Conservation (phyloP, 495 filamentous ascomycete genomes). For the Darksidea phi region DNA sequence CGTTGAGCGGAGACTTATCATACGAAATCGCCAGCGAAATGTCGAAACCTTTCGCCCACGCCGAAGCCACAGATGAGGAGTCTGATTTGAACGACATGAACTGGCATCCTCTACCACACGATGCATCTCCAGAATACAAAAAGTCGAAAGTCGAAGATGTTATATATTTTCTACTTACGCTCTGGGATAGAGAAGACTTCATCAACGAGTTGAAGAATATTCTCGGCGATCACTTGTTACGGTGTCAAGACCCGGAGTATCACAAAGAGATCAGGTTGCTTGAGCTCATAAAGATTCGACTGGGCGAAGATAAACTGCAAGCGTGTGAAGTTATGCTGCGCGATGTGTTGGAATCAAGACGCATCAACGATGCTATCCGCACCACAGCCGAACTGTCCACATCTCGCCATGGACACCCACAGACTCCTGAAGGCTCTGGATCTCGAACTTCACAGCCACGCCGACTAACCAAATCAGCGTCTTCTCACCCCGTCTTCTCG, state of each 20-base stretch:
- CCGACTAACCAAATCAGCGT: conserved; percentile 1
- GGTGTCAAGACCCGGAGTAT: conserved; percentile 62
- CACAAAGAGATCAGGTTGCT: conserved; percentile 78
- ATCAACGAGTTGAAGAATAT: conserved; percentile 89
- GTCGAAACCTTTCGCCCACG: conserved; percentile 55
- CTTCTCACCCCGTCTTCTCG: conserved; percentile 1
- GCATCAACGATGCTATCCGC: conserved; percentile 63
- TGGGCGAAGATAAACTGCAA: conserved; percentile 81
- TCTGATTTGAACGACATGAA: conserved; percentile 85
- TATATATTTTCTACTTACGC: conserved; percentile 82
- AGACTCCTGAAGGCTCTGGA: conserved; percentile 10
- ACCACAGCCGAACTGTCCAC: conserved; percentile 1
- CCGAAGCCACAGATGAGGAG: conserved; percentile 58
- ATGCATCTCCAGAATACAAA: conserved; percentile 88
- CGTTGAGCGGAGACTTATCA: conserved; percentile 54
- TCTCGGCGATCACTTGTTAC: conserved; percentile 75
- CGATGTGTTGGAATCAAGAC: conserved; percentile 83
- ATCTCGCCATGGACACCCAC: background rate
- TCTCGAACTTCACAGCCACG: conserved; percentile 20
- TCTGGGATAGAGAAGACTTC: conserved; percentile 87
- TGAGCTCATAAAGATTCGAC: conserved; percentile 81
- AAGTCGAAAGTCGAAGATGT: conserved; percentile 86
- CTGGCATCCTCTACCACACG: conserved; percentile 89
- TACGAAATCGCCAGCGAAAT: conserved; percentile 76
- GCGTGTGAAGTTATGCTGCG: conserved; percentile 95